A percentile compares a stretch with the other conserved stretches of the same genome.
Evolutionary conservation across 192 early-diverging fungal genomes (phyloP).

Genomic region (Coemansia asiatica): DNA sequence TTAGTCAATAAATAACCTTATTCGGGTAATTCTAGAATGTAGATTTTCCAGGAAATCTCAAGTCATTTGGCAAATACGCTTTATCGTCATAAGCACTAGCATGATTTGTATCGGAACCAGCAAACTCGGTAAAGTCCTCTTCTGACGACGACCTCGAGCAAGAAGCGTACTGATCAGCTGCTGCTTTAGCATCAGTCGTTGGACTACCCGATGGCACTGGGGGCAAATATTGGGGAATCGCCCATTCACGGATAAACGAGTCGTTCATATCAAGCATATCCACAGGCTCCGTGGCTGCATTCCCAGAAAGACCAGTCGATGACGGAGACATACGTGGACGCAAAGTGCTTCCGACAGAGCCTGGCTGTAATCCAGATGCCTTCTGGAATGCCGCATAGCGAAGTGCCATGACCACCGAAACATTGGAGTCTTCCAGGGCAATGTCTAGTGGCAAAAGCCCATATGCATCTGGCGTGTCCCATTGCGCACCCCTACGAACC

Average conservation of each 20-base stretch:
- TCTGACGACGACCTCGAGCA: not conserved
- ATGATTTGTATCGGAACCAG: not conserved
- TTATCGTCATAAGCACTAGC: too few relatives aligned
- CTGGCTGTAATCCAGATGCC: constrained; percentile 42
- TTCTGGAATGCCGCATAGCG: constrained; percentile 55
- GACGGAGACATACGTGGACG: constrained; percentile 16
- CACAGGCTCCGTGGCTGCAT: constrained; percentile 25
- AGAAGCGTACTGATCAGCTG: too few relatives aligned
- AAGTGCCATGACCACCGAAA: constrained; percentile 56
- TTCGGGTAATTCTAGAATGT: not conserved
- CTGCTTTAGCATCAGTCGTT: not conserved
- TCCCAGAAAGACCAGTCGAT: not conserved
- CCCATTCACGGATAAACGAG: constrained; percentile 53
- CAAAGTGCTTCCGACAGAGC: constrained; percentile 16
- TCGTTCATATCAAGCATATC: constrained; percentile 51
- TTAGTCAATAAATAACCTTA: not conserved
- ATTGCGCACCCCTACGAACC: constrained; percentile 72
- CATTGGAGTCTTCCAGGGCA: constrained; percentile 52
- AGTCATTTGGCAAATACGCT: not conserved
- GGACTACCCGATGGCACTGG: not conserved
- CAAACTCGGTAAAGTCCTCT: constrained; percentile 22
- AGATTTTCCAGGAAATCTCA: not conserved
- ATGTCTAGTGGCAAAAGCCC: constrained; percentile 56
- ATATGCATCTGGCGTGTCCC: constrained; percentile 69
- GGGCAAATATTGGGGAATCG: constrained; percentile 41